Percentiles rank a stretch among this genome's conserved stretches.
Conservation (phyloP, 192 early-diverging fungal species). For the Coemansia sp. region DNA sequence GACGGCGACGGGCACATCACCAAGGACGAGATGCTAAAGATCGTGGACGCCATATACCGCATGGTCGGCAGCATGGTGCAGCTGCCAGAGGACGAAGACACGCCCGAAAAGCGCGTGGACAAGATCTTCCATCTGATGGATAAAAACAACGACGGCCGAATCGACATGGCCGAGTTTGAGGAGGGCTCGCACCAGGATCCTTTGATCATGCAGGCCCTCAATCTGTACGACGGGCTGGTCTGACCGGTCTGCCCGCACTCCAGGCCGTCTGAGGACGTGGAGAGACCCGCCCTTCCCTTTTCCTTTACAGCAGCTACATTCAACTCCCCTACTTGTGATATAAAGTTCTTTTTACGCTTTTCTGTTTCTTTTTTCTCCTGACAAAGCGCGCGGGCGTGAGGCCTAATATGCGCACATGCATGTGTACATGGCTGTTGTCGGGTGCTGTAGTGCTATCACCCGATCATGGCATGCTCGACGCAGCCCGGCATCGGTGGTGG, state of each 20-base stretch:
- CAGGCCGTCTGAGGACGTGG: background rate
- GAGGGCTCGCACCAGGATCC: constrained; percentile 85
- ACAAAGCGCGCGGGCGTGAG: background rate
- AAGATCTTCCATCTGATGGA: constrained; percentile 92
- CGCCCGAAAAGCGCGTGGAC: constrained; percentile 81
- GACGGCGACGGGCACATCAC: constrained; percentile 84
- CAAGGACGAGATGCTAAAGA: constrained; percentile 81
- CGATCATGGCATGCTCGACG: too few relatives aligned
- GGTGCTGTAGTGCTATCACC: too few relatives aligned
- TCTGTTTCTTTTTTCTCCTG: background rate
- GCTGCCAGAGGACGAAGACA: constrained; percentile 86
- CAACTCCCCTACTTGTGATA: constrained; percentile 1
- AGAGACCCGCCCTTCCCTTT: background rate
- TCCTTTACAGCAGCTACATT: too few relatives aligned
- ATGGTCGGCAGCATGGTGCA: constrained; percentile 92
- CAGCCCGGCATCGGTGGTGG: too few relatives aligned
- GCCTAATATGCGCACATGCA: background rate
- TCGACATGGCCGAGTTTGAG: constrained; percentile 83
- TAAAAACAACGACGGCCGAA: constrained; percentile 73
- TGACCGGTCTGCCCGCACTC: constrained; percentile 30
- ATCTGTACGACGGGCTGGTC: constrained; percentile 80
- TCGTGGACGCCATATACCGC: constrained; percentile 93
- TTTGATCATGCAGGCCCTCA: constrained; percentile 80
- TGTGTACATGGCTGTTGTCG: background rate
- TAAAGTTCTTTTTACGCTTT: background rate